Conservation (phyloP, 768 basidiomycete species). For the Cubamyces lactineus region DNA sequence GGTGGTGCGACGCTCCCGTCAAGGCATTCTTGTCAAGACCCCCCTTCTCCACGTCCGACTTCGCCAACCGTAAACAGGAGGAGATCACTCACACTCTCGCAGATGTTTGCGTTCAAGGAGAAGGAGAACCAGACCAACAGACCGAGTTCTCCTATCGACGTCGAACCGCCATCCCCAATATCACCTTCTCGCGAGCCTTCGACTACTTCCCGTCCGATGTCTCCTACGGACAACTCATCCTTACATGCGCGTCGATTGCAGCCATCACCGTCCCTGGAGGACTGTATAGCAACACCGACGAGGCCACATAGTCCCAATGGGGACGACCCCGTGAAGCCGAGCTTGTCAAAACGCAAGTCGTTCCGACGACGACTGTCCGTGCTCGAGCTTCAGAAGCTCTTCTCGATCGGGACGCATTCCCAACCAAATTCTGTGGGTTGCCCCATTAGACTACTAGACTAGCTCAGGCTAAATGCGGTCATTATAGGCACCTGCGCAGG, state of each 20-base stretch:
- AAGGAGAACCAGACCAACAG: slow-evolving; percentile 19
- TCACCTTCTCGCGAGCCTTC: slow-evolving; percentile 20
- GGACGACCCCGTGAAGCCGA: slow-evolving; percentile 21
- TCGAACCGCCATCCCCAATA: slow-evolving; percentile 16
- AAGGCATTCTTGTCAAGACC: slow-evolving; percentile 18
- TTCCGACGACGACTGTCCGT: slow-evolving; percentile 38
- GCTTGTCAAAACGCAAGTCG: slow-evolving; percentile 31
- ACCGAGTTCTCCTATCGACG: slow-evolving; percentile 15
- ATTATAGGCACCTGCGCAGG: neutral
- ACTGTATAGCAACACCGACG: slow-evolving; percentile 19
- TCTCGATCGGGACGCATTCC: slow-evolving; percentile 25
- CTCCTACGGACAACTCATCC: slow-evolving; percentile 31
- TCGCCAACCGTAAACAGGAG: slow-evolving; percentile 30
- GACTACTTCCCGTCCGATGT: slow-evolving; percentile 23
- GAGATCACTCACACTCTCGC: slow-evolving; percentile 33
- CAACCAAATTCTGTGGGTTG: slow-evolving; percentile 11
- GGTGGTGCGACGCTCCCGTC: slow-evolving; percentile 11
- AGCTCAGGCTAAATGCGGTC: no score
- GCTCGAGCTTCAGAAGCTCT: slow-evolving; percentile 38
- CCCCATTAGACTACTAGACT: neutral
- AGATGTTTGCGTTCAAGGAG: slow-evolving; percentile 33
- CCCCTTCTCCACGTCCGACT: slow-evolving; percentile 17
- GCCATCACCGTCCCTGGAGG: slow-evolving; percentile 28
- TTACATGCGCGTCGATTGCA: slow-evolving; percentile 17
- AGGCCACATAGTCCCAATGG: neutral